Conservation (phyloP, 306 rosid genomes). For the Cucurbita maxima region DNA sequence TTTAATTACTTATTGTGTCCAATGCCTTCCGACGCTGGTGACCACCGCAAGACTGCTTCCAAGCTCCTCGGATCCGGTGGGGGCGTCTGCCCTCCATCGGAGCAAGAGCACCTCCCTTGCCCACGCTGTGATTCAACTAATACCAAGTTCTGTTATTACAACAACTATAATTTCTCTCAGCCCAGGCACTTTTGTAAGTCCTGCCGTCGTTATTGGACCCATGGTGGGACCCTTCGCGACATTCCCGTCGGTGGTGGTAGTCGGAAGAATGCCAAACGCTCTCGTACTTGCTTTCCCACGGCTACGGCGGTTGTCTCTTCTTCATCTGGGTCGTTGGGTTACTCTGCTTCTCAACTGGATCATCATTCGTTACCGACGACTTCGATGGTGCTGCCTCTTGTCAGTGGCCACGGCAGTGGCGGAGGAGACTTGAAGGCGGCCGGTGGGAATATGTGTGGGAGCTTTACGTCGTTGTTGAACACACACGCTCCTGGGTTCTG, state of each 20-base stretch:
- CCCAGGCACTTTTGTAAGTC: constrained; percentile 95
- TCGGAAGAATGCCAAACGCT: constrained; percentile 82
- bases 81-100: constrained; percentile 27
- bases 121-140: constrained; percentile 92
- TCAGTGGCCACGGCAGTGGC: constrained; percentile 8
- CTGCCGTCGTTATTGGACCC: constrained; percentile 99
- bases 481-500: constrained; percentile 54
- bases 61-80: constrained; percentile 23
- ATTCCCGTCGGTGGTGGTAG: constrained; percentile 92
- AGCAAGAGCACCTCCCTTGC: constrained; percentile 83
- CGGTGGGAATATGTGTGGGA: constrained; percentile 27
- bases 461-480: constrained; percentile 62
- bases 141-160: constrained; percentile 94
- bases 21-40: constrained; percentile 59
- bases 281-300: constrained; percentile 33
- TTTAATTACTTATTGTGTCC: too few species aligned
- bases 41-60: constrained; percentile 21
- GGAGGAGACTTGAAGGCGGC: constrained; percentile 25
- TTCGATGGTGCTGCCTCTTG: constrained; percentile 25
- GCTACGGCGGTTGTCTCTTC: not conserved
- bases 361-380: constrained; percentile 15
- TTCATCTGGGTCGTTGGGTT: not conserved
- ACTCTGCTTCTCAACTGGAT: constrained; percentile 4
- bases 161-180: constrained; percentile 95
- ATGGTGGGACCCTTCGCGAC: constrained; percentile 93